Conservation (phyloP, 805 yeast species). For the Ogataea corticis region DNA sequence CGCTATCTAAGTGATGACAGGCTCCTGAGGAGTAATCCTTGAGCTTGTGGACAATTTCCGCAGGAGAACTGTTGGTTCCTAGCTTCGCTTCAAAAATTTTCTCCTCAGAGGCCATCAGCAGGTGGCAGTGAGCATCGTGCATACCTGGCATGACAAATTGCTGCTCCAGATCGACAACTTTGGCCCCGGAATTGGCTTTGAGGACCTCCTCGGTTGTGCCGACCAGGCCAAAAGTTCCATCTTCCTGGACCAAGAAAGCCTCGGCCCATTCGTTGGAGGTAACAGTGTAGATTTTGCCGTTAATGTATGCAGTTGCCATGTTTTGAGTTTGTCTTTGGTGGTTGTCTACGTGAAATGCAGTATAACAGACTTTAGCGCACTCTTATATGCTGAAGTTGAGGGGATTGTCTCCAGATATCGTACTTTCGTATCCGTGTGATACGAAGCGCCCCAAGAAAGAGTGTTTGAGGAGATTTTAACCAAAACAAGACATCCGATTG, state of each 20-base stretch:
- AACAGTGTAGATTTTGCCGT: conserved; percentile 26
- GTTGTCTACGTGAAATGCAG: too few relatives aligned
- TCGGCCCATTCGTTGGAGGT: conserved; percentile 20
- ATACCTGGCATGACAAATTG: conserved; percentile 32
- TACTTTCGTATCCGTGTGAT: too few relatives aligned
- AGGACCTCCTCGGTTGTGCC: conserved; percentile 23
- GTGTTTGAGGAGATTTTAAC: too few relatives aligned
- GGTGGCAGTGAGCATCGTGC: conserved; percentile 31
- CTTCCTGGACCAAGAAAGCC: conserved; percentile 25
- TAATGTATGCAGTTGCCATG: conserved; percentile 28
- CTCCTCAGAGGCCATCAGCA: conserved; percentile 29
- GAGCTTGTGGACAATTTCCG: conserved; percentile 25
- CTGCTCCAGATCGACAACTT: conserved; percentile 26
- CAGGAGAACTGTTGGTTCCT: conserved; percentile 20
- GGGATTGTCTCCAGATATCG: too few relatives aligned
- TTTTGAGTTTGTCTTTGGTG: background rate
- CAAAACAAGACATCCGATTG: too few relatives aligned
- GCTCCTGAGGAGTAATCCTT: conserved; percentile 23
- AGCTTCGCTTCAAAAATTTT: conserved; percentile 28
- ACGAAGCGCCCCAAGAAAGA: too few relatives aligned
- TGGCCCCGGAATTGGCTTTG: conserved; percentile 10
- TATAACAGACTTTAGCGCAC: too few relatives aligned
- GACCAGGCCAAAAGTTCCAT: conserved; percentile 24
- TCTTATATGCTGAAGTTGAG: too few relatives aligned
- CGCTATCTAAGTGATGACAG: conserved; percentile 24